Base-by-base conservation (phyloP, 768 basidiomycete genomes). In the Sporobolomyces roseus region DNA sequence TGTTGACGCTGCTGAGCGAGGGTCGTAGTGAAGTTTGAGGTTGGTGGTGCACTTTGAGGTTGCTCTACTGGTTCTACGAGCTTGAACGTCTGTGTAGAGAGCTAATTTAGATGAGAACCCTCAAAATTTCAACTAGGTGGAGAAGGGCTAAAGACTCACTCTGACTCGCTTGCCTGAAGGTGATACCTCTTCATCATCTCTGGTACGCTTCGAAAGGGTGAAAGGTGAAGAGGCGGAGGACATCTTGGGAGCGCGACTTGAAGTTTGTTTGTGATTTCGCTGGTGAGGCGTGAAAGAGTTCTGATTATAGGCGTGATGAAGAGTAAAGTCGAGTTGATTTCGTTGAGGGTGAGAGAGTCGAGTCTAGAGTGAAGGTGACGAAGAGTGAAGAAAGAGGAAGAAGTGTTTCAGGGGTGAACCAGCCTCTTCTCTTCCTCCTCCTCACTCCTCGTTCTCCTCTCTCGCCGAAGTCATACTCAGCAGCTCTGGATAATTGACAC, bases 1-100 rank as follows among this genome's bases (percentile, higher is more conserved):
- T 59, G 36, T 30, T 69, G 68, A 16, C 53, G 50, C 36, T 61
- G 63, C 27, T 61, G 50, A 1, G 68, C 68, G 35, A 64, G 63
- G 7, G 58, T n/a, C 4, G 51, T 48, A 3, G 45, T 2, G 29
- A 60, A 61, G 38, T 60, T 52, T 16, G 58, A 29, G 9, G 62
- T 68, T 19, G 67, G 67, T 3, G 52, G 48, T 16, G 63, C 51
- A 1, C 33, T 5, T 14, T 29, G 48, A 46, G 56, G 38, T 52
- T 49, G 48, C 50, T 58, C 54, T 4, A 38, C 16, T 14, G 23
- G 14, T 41, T 36, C 30, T 17, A 12, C n/a, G 45, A 30, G 62
- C 25, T 32, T 10, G 32, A 43, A n/a, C 0, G 32, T 35, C 32
- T 29, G n/a, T 1, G 14, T 30, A 36, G n/a, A 35, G 35, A 25